Percentiles rank a stretch among this genome's conserved stretches.
Evolutionary conservation across 192 early-diverging fungal species (phyloP).

Genomic region (Linnemannia exigua): DNA sequence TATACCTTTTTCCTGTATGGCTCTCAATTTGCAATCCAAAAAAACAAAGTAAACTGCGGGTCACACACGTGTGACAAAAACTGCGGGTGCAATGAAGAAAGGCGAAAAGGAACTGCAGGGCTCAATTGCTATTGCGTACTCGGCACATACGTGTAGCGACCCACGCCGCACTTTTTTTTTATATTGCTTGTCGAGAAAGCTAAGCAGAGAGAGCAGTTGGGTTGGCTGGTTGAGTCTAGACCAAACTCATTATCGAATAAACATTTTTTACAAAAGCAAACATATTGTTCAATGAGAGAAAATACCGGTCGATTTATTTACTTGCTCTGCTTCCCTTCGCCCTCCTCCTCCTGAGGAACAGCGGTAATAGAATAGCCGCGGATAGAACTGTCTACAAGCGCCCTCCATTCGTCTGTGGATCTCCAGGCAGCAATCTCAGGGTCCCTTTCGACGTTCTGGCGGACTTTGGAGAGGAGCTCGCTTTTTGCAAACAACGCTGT

Average conservation of each 20-base stretch:
- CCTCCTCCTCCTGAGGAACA: neutral
- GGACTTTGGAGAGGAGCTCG: slow-evolving; percentile 24
- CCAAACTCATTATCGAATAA: neutral
- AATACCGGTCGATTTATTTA: neutral
- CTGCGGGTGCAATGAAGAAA: too few species aligned
- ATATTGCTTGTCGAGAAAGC: neutral
- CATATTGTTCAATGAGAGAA: too few species aligned
- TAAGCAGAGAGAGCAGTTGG: neutral
- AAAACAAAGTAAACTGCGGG: neutral
- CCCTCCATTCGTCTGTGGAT: slow-evolving; percentile 21
- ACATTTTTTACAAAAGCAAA: neutral
- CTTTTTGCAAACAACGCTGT: slow-evolving; percentile 21
- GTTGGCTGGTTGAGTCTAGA: neutral
- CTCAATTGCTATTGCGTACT: neutral
- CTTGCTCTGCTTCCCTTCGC: neutral
- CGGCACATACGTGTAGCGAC: too few species aligned
- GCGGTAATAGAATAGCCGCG: slow-evolving; percentile 2
- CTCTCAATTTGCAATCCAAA: neutral
- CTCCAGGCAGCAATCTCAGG: slow-evolving; percentile 35
- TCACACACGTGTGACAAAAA: neutral
- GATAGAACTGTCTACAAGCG: slow-evolving; percentile 2
- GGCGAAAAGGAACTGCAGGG: neutral
- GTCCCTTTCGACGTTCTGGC: slow-evolving; percentile 26
- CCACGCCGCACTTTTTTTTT: neutral
- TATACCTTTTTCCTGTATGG: neutral